Evolutionary conservation across 768 basidiomycete species (phyloP), one percentile per base, ranked within the genome.

Genomic region (Tremella mesenterica): DNA sequence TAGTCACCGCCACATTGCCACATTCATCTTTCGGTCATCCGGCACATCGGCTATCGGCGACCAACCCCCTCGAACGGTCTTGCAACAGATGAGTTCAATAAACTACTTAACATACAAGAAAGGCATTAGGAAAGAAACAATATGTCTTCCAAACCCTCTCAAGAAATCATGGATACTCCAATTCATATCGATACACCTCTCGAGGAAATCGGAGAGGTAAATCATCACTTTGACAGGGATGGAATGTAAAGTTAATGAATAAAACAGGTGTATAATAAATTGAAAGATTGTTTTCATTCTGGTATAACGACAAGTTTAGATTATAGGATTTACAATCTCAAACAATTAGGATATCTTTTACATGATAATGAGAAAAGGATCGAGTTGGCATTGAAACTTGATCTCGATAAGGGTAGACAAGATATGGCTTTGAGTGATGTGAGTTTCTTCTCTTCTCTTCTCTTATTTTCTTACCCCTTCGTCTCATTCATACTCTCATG

Each of bases 311-410:
- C 46, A 21, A 53, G 58, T 9, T 44, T 70, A 23, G 62, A 64
- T 8, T 69, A 69, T 41, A 46, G 73, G 44, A 48, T 65, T 14
- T 65, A 63, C 45, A 66, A 72, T 50, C 61, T 74, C 47, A 71
- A 74, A 49, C 64, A 71, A 43, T 58, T 74, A 0, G 70, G 58
- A 0, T 74, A 69, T 39, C 27, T 72, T n/a, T 58, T 74, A 44
- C 49, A 66, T 46, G 73, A 74, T 41, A 70, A 74, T 54, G 57
- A 60, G 28, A 44, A 51, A 16, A 51, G 34, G 36, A 70, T 74
- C 38, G 48, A 55, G 8, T 49, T 58, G 25, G 66, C 69, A 14
- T 50, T 71, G 21, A 52, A 56, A 21, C 48, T 49, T 8, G 73
- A 74, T 54, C 39, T 74, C n/a, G 72, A 64, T 18, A 63, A 65